Base-by-base conservation (phyloP, 2,329 filamentous ascomycete species). In the Fusarium tuaranense region DNA sequence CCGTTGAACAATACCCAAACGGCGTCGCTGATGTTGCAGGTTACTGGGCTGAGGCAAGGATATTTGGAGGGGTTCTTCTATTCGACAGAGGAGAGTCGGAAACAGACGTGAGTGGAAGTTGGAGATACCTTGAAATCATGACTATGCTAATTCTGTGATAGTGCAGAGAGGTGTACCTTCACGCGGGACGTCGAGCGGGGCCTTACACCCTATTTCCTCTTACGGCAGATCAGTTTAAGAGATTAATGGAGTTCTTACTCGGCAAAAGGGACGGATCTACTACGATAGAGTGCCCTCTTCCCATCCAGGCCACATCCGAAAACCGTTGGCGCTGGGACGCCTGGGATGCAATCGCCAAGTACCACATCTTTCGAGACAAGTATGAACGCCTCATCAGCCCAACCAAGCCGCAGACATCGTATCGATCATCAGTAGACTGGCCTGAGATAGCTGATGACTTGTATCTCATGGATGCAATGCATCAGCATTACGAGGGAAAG, bases 31-130 rank as follows among this genome's bases (percentile, higher is more conserved):
- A 69, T 44, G 39, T 36, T 8, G 70, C 60, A n/a, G 68, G 25
- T 4, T 71, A 71, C n/a, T 73, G 71, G 72, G 63, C 62, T 7
- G 71, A 73, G 22, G 34, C 39, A 5, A 65, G 58, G 22, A 67
- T 72, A 5, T 64, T 74, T 16, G 71, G 71, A 8, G 59, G 72
- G 0, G 38, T 71, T 0, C 18, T 73, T 4, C 44, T 73, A 1
- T 71, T 73, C 27, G 68, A 71, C 13, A 57, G 62, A 38, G 61
- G 69, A 1, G 48, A 69, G 5, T 18, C 53, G 2, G 62, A 22
- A 22, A 22, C 22, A 22, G 22, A 22, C 22, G 22, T 22, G 22
- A 22, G 22, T 22, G 22, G 22, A 22, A 22, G 22, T 22, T 22
- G 22, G 22, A 22, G 22, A 22, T 22, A 22, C 22, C 22, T 22